Evolutionary conservation across 805 yeast genomes (phyloP), one percentile per base, ranked within the genome.

Genomic region (Candida succiphila): DNA sequence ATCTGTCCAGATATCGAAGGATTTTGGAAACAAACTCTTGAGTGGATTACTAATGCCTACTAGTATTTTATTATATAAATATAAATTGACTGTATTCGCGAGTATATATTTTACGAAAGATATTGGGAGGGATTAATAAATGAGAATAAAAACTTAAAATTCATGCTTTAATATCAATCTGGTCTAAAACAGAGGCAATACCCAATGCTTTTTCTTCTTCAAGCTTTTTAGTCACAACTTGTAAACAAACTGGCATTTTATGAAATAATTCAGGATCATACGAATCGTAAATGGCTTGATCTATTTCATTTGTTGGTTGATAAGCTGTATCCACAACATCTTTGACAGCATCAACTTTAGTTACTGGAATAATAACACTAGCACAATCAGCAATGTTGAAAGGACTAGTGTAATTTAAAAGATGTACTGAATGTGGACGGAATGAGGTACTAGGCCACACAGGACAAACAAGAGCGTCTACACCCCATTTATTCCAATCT

Each of bases 201-300:
- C 10, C 23, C 23, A 21, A 21, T 7, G 10, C 10, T 21, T 70
- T 68, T 45, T 78, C 85, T 45, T 78, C 85, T 39, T 75, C 68
- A 35, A 66, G 68, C 37, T 75, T 60, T 35, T 67, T 60, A 18
- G 77, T 67, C 14, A 73, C 65, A 17, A 78, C 40, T 46, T 78
- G 85, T 7, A 75, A 41, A 3, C 67, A 60, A 3, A 76, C 72
- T 0, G 82, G 79, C 44, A 71, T 72, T 4, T 71, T 72, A 37
- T 63, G 58, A 34, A 52, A 56, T 29, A 61, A 53, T 34, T 65
- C 68, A 6, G 75, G 65, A 35, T 69, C 60, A 52, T 73, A 74
- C 25, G 60, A 48, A 27, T 49, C 44, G 52, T 75, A 75, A 19
- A 52, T 41, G 4, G 53, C 59, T 22, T 51, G 46, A 30, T 63